Percentiles rank a stretch among this genome's conserved stretches.
phyloP scores from a whole-genome alignment of 352 stramenopile species.

The Saprolegnia diclina region DNA sequence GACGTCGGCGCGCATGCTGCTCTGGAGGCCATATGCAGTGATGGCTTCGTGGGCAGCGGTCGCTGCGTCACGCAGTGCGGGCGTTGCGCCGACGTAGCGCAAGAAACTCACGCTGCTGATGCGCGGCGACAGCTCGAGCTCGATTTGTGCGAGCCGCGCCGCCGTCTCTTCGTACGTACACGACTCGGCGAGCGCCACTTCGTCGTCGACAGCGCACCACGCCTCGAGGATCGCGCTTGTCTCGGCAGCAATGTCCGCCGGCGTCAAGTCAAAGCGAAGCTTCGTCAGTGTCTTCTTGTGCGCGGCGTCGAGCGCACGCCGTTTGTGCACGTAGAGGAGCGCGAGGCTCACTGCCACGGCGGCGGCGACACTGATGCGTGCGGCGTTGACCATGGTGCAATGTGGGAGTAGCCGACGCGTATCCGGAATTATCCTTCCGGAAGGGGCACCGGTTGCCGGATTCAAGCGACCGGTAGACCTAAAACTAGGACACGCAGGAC shows the following conservation, averaged over 20 bases:
- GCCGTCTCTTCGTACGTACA: conserved; percentile 67
- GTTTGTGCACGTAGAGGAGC: not conserved
- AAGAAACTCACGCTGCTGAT: conserved; percentile 84
- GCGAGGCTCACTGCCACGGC: not conserved
- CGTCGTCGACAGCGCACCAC: conserved; percentile 73
- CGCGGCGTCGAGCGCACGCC: too few relatives aligned
- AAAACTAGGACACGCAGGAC: too few relatives aligned
- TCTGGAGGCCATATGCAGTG: conserved; percentile 61
- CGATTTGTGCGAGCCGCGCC: conserved; percentile 71
- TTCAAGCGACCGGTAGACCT: too few relatives aligned
- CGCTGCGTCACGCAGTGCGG: conserved; percentile 70
- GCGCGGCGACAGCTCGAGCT: conserved; percentile 79
- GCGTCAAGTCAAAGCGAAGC: conserved; percentile 68
- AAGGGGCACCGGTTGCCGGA: too few relatives aligned
- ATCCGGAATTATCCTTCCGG: too few relatives aligned
- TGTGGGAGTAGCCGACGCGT: not conserved
- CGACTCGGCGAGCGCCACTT: conserved; percentile 38
- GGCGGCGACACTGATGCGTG: not conserved
- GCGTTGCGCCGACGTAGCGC: conserved; percentile 60
- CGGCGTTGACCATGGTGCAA: not conserved
- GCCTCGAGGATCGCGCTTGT: conserved; percentile 52
- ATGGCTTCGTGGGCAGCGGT: conserved; percentile 77
- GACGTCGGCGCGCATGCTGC: conserved; percentile 78
- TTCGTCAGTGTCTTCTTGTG: conserved; percentile 45
- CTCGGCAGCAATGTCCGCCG: conserved; percentile 63